Conservation (phyloP, 2,329 filamentous ascomycete species). For the Cladosporium sp. region DNA sequence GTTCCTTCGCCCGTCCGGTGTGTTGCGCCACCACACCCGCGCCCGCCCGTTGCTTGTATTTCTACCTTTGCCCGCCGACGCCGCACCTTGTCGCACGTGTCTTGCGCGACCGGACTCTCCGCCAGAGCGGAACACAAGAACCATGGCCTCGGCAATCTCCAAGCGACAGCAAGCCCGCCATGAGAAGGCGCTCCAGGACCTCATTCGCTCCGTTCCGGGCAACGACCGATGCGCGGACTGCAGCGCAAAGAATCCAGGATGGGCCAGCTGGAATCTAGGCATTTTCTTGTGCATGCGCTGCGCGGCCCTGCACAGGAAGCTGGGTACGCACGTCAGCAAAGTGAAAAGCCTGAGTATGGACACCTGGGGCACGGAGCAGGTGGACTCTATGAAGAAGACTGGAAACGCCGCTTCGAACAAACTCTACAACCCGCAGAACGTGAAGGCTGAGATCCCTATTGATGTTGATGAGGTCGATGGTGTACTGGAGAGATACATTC, state of each 20-base stretch:
- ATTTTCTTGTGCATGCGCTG: constrained; percentile 98
- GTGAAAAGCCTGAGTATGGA: constrained; percentile 99
- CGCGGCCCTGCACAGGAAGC: constrained; percentile 87
- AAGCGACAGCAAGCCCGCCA: constrained; percentile 98
- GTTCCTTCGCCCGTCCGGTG: not conserved
- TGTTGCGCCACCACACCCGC: not conserved
- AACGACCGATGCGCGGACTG: constrained; percentile 96
- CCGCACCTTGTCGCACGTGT: not conserved
- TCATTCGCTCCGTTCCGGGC: constrained; percentile 75
- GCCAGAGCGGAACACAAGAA: constrained; percentile 4
- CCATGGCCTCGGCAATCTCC: constrained; percentile 70
- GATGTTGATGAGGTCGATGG: constrained; percentile 90
- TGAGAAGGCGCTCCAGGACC: constrained; percentile 82
- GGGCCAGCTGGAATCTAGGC: constrained; percentile 98
- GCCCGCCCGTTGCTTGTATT: not conserved
- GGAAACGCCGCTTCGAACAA: constrained; percentile 84
- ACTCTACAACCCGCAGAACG: constrained; percentile 79
- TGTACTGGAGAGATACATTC: constrained; percentile 90
- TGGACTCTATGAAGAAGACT: constrained; percentile 95
- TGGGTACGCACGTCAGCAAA: constrained; percentile 96
- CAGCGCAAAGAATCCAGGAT: constrained; percentile 83
- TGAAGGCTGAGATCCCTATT: constrained; percentile 75
- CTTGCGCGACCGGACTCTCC: constrained; percentile 9
- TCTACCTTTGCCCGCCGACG: not conserved
- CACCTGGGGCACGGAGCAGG: constrained; percentile 90